Evolutionary conservation across 306 rosid genomes (phyloP).

Genomic region (Dryas alaskensis): DNA sequence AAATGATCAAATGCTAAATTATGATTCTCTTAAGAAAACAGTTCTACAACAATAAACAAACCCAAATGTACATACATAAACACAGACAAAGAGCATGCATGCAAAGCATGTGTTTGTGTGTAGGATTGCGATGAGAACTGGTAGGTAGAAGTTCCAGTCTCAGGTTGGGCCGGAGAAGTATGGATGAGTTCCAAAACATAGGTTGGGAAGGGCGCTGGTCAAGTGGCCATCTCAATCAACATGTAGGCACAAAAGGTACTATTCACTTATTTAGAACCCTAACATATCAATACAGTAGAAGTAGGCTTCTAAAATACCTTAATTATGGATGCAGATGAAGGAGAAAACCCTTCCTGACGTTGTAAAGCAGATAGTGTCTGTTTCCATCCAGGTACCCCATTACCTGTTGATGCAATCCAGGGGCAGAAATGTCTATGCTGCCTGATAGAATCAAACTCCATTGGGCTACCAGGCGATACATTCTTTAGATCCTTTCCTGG

Average conservation of each 20-base stretch:
- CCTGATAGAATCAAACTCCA: conserved; percentile 84
- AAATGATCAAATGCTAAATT: conserved; percentile 26
- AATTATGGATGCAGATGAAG: conserved; percentile 48
- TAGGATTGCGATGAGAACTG: neutral
- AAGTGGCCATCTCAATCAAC: neutral
- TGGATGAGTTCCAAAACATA: neutral
- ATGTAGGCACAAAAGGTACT: neutral
- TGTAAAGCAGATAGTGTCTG: conserved; percentile 73
- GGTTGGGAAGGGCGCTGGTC: neutral
- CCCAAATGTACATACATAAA: neutral
- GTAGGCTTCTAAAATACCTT: conserved; percentile 49
- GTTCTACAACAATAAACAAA: conserved; percentile 13
- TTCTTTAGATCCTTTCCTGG: conserved; percentile 49
- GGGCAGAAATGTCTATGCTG: conserved; percentile 96
- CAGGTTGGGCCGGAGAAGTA: neutral
- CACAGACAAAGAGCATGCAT: neutral
- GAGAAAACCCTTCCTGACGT: conserved; percentile 49
- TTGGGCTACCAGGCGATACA: conserved; percentile 32
- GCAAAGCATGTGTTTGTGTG: neutral
- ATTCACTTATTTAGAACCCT: neutral
- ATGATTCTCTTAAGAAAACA: conserved; percentile 8
- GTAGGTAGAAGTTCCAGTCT: no score
- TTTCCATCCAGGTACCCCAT: conserved; percentile 80
- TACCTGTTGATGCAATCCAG: conserved; percentile 67
- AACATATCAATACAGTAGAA: conserved; percentile 1